Evolutionary conservation across 2,329 filamentous ascomycete species (phyloP).

Genomic region (Anthostomella pinea): DNA sequence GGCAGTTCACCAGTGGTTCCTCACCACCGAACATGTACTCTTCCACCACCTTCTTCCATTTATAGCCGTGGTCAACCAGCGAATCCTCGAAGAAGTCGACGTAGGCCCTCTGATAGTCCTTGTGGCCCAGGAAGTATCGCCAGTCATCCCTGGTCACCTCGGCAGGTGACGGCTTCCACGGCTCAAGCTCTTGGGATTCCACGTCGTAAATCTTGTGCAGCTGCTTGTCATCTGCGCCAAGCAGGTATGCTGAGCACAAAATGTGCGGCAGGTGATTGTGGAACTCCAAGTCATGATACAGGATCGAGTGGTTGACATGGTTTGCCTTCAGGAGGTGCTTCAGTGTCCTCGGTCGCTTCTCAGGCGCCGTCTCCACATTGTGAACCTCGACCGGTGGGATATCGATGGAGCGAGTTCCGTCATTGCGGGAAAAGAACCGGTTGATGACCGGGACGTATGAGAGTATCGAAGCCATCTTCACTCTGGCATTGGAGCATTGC

Average conservation of each 20-base stretch:
- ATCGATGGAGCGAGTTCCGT: slow-evolving; percentile 39
- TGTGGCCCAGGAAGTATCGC: slow-evolving; percentile 77
- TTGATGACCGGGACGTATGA: slow-evolving; percentile 42
- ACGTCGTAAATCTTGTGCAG: slow-evolving; percentile 78
- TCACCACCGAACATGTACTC: slow-evolving; percentile 74
- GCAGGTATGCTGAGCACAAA: slow-evolving; percentile 78
- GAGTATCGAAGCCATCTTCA: slow-evolving; percentile 37
- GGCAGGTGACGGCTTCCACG: slow-evolving; percentile 79
- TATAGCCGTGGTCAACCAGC: slow-evolving; percentile 71
- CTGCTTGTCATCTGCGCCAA: slow-evolving; percentile 72
- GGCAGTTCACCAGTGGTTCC: slow-evolving; percentile 74
- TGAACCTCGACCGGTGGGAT: slow-evolving; percentile 71
- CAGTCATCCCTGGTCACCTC: slow-evolving; percentile 84
- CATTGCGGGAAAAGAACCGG: slow-evolving; percentile 32
- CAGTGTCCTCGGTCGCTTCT: slow-evolving; percentile 76
- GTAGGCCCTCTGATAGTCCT: slow-evolving; percentile 81
- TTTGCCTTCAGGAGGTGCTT: slow-evolving; percentile 91
- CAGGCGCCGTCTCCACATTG: slow-evolving; percentile 74
- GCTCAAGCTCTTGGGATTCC: slow-evolving; percentile 68
- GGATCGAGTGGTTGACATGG: slow-evolving; percentile 82
- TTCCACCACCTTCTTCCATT: slow-evolving; percentile 76
- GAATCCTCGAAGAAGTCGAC: slow-evolving; percentile 96
- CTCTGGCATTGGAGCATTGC: slow-evolving; percentile 9
- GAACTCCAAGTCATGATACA: slow-evolving; percentile 71
- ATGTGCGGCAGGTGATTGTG: slow-evolving; percentile 85